Conservation (phyloP, 2,329 filamentous ascomycete genomes). For the Arthroderma sp. region DNA sequence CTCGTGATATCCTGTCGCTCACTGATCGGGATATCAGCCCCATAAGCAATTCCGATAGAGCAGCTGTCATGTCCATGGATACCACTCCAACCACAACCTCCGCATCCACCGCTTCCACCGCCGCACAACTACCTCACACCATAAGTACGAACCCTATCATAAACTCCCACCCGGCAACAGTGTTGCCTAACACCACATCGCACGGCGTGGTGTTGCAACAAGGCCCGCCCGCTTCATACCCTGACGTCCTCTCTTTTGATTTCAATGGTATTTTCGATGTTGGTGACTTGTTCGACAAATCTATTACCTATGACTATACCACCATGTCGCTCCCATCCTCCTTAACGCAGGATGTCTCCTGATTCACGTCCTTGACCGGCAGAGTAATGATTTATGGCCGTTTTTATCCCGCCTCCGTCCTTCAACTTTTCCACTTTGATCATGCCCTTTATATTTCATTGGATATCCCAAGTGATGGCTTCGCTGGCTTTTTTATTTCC, state of each 20-base stretch:
- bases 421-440: not conserved
- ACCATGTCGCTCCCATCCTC: not conserved
- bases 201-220: not conserved
- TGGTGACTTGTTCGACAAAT: slow-evolving; percentile 2
- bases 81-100: not conserved
- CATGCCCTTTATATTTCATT: not conserved
- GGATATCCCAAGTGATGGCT: not conserved
- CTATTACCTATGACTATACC: not conserved
- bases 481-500: not conserved
- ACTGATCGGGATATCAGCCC: slow-evolving; percentile 8
- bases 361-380: not conserved
- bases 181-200: not conserved
- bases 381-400: not conserved
- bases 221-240: not conserved
- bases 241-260: not conserved
- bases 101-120: not conserved
- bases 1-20: slow-evolving; percentile 22
- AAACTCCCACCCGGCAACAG: not conserved
- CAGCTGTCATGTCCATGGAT: not conserved
- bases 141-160: not conserved
- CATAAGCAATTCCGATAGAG: not conserved
- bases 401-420: not conserved
- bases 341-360: not conserved
- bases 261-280: not conserved
- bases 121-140: not conserved